These are phyloP conservation scores for Albophoma yamanashiensis DNA, from an alignment of 2,329 filamentous ascomycete genomes.

Conservation along the genomic window DNA sequence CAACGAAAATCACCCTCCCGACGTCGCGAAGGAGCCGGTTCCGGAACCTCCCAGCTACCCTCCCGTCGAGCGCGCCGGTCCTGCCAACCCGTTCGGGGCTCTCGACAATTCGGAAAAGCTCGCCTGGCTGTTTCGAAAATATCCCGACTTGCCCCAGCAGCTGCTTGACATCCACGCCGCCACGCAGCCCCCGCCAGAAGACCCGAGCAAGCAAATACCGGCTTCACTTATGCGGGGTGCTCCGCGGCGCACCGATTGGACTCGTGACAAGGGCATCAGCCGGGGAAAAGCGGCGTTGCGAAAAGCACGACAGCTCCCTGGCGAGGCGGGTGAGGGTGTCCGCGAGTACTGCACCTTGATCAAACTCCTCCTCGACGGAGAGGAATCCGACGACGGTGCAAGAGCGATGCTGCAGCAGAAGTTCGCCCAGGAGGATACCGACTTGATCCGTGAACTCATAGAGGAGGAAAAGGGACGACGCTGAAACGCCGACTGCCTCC, in stretches of 20 bases:
- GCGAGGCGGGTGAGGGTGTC: conserved; percentile 47
- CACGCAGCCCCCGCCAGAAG: conserved; percentile 33
- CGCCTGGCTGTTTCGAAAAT: conserved; percentile 37
- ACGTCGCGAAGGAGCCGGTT: conserved; percentile 19
- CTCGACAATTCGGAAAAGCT: conserved; percentile 41
- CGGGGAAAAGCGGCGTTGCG: conserved; percentile 44
- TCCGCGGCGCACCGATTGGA: conserved; percentile 38
- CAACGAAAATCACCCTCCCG: conserved; percentile 35
- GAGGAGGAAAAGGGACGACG: conserved; percentile 28
- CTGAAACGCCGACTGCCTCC: not conserved
- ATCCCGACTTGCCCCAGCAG: conserved; percentile 36
- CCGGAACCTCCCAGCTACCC: conserved; percentile 6
- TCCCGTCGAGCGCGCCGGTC: conserved; percentile 7
- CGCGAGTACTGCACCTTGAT: conserved; percentile 51
- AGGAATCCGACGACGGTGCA: conserved; percentile 16
- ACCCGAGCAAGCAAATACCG: conserved; percentile 15
- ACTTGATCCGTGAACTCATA: conserved; percentile 38
- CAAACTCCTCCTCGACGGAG: conserved; percentile 32
- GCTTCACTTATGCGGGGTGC: conserved; percentile 22
- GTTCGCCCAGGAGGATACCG: conserved; percentile 34
- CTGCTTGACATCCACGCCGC: conserved; percentile 38
- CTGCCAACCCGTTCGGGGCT: conserved; percentile 35
- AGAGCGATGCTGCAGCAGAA: conserved; percentile 31
- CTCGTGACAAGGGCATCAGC: conserved; percentile 44
- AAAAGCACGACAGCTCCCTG: conserved; percentile 34